Conservation (phyloP, 1,284 basidiomycete species). For the Paramarasmius palmivorus region DNA sequence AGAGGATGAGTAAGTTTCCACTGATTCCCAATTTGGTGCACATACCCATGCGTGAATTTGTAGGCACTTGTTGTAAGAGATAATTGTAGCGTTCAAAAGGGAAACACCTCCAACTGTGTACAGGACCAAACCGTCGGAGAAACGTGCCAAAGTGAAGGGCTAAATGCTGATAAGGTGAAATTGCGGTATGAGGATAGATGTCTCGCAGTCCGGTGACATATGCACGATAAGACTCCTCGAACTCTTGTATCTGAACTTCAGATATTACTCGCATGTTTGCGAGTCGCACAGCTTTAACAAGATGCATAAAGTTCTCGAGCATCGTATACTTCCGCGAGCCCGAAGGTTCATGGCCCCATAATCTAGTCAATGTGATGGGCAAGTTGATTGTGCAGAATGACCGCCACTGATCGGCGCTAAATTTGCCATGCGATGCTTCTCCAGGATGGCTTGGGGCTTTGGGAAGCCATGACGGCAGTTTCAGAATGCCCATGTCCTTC, state of each 20-base stretch:
- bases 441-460: constrained; percentile 30
- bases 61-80: constrained; percentile 29
- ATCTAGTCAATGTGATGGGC: constrained; percentile 30
- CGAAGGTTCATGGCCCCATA: constrained; percentile 29
- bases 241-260: constrained; percentile 18
- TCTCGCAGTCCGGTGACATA: constrained; percentile 29
- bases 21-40: too few relatives aligned
- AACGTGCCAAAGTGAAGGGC: constrained; percentile 31
- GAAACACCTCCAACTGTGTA: constrained; percentile 35
- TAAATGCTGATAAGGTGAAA: constrained; percentile 40
- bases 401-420: constrained; percentile 39
- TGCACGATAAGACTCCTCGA: constrained; percentile 26
- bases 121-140: constrained; percentile 32
- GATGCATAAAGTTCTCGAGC: constrained; percentile 38
- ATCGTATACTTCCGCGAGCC: constrained; percentile 21
- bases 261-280: constrained; percentile 24
- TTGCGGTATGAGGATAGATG: constrained; percentile 28
- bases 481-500: constrained; percentile 26
- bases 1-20: too few relatives aligned
- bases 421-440: constrained; percentile 28
- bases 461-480: constrained; percentile 30
- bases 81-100: constrained; percentile 36
- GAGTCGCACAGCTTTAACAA: constrained; percentile 33
- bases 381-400: constrained; percentile 28
- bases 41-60: constrained; percentile 34